phyloP scores from a whole-genome alignment of 371 early-diverging fungal genomes.

The Entomophthora muscae region DNA sequence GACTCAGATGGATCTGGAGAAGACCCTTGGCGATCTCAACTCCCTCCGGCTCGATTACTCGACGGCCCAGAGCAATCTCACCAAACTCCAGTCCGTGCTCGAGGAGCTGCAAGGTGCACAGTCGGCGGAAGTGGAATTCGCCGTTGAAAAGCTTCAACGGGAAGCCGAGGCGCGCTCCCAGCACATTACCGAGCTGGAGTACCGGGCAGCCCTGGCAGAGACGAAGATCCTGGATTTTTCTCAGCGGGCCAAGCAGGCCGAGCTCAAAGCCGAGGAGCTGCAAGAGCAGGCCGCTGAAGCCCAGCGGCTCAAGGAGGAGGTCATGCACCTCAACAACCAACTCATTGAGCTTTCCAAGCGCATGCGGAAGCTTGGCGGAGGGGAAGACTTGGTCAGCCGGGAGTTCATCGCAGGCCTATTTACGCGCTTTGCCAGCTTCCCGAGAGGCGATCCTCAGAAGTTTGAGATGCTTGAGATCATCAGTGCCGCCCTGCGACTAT shows the following conservation, averaged over 20 bases:
- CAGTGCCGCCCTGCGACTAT: background rate
- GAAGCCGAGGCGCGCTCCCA: background rate
- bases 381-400: background rate
- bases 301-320: background rate
- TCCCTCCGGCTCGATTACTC: background rate
- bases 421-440: background rate
- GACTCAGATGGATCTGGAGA: background rate
- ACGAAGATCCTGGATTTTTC: background rate
- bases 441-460: background rate
- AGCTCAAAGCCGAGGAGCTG: background rate
- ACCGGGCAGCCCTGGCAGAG: background rate
- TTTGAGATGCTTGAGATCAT: constrained; percentile 5
- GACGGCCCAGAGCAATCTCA: background rate
- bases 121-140: background rate
- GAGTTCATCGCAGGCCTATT: constrained; percentile 1
- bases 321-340: background rate
- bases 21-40: background rate
- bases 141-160: background rate
- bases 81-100: background rate
- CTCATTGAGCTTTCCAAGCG: background rate
- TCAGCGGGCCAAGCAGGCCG: background rate
- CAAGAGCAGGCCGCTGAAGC: background rate
- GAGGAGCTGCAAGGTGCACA: background rate
- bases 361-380: background rate
- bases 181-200: constrained; percentile 5